Conservation (phyloP, 129 eudicot genomes). For the Deinandra increscens region DNA sequence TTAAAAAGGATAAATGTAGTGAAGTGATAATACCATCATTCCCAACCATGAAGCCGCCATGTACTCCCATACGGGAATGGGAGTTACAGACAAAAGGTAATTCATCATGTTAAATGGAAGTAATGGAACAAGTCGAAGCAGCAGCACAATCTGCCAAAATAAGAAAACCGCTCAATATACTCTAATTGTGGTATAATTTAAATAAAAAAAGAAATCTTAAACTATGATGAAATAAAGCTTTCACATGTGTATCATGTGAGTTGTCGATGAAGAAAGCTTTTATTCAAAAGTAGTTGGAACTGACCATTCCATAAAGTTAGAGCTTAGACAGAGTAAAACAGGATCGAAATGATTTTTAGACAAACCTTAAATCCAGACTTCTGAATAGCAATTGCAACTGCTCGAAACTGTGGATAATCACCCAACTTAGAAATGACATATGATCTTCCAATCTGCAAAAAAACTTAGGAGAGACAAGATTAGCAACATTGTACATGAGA, state of each 20-base stretch:
- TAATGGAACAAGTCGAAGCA: constrained; percentile 88
- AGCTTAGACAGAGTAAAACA: background rate
- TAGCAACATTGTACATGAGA: background rate
- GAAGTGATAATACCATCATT: constrained; percentile 66
- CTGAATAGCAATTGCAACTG: constrained; percentile 74
- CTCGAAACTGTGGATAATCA: constrained; percentile 81
- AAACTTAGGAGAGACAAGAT: constrained; percentile 13
- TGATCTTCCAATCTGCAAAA: constrained; percentile 69
- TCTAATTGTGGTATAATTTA: background rate
- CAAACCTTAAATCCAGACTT: constrained; percentile 87
- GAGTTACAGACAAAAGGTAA: constrained; percentile 87
- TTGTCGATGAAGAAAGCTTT: background rate
- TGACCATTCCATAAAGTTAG: background rate
- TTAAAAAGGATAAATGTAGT: background rate
- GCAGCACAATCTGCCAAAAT: constrained; percentile 66
- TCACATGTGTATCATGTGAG: background rate
- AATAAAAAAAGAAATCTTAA: background rate
- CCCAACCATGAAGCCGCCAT: constrained; percentile 92
- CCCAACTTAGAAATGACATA: constrained; percentile 68
- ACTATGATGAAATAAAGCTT: background rate
- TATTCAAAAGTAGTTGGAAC: background rate
- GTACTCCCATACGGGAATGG: constrained; percentile 64
- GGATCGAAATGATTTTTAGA: background rate
- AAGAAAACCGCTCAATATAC: constrained; percentile 2
- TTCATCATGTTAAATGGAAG: constrained; percentile 89